These are phyloP conservation scores for Saccharomycopsis sp. DNA, from an alignment of 805 yeast genomes.

Conservation along the genomic window DNA sequence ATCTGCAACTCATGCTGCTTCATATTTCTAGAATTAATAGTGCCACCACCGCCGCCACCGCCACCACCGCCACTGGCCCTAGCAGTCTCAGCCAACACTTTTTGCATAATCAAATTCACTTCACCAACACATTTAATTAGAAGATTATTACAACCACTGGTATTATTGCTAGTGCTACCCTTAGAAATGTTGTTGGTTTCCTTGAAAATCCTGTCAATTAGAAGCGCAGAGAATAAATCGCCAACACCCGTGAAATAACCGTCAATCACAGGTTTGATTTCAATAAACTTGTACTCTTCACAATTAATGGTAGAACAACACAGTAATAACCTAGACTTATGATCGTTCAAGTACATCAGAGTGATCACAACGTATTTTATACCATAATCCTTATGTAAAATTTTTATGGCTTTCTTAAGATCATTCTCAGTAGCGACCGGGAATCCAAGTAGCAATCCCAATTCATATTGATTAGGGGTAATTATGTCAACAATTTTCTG, in stretches of 20 bases:
- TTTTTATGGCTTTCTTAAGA: conserved; percentile 40
- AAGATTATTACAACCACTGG: too few species aligned
- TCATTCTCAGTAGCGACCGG: conserved; percentile 35
- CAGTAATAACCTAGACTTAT: conserved; percentile 19
- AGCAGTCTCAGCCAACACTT: not conserved
- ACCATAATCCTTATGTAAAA: conserved; percentile 40
- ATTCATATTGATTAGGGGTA: conserved; percentile 90
- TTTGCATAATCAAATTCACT: not conserved
- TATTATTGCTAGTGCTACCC: not conserved
- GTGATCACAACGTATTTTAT: conserved; percentile 63
- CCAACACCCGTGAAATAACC: conserved; percentile 95
- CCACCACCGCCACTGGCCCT: not conserved
- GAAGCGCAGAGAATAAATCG: conserved; percentile 76
- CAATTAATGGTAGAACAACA: conserved; percentile 21
- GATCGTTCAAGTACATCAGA: conserved; percentile 36
- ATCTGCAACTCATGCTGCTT: not conserved
- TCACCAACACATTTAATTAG: not conserved
- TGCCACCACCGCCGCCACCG: not conserved
- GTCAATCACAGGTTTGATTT: conserved; percentile 44
- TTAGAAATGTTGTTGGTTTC: conserved; percentile 17
- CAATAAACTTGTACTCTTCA: conserved; percentile 5
- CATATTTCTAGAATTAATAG: not conserved
- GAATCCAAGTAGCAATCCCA: conserved; percentile 58
- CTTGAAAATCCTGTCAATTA: conserved; percentile 53
- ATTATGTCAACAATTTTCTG: conserved; percentile 54